These are phyloP conservation scores for Tulasnella sp. DNA, from an alignment of 768 basidiomycete species.

Conservation along the genomic window DNA sequence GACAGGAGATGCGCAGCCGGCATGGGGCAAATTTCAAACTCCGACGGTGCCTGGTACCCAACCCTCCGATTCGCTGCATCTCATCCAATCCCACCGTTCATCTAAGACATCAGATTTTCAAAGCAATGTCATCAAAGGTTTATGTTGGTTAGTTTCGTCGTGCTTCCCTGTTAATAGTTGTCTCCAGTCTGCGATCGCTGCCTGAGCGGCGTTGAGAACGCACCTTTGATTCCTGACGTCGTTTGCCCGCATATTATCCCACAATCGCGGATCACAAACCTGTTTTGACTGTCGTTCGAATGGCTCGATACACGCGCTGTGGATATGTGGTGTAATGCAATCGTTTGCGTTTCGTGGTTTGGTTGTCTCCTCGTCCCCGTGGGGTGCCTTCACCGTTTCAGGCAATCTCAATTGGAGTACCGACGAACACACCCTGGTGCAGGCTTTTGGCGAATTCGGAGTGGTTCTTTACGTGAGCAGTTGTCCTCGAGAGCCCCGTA, in stretches of 20 bases:
- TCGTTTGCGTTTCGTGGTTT: conserved; percentile 33
- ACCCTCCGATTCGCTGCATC: conserved; percentile 19
- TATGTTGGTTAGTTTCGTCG: neutral
- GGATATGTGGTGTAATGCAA: conserved; percentile 42
- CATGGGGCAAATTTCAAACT: conserved; percentile 26
- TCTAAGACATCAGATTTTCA: neutral
- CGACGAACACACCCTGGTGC: conserved; percentile 65
- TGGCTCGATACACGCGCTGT: too few species aligned
- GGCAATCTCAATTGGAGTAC: conserved; percentile 96
- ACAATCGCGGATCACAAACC: too few species aligned
- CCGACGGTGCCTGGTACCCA: conserved; percentile 4
- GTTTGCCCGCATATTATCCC: too few species aligned
- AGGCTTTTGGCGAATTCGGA: conserved; percentile 82
- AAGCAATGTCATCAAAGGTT: neutral
- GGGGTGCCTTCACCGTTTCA: conserved; percentile 41
- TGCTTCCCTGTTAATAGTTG: too few species aligned
- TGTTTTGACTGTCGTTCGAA: too few species aligned
- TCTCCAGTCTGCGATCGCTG: neutral
- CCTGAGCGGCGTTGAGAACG: neutral
- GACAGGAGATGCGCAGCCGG: neutral
- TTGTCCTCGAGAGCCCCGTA: conserved; percentile 6
- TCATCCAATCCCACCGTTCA: neutral
- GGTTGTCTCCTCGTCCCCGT: conserved; percentile 31
- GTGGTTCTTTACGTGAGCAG: conserved; percentile 82
- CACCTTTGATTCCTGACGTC: neutral